Base-by-base conservation (phyloP, 768 basidiomycete genomes). In the Botryobasidium botryosum region DNA sequence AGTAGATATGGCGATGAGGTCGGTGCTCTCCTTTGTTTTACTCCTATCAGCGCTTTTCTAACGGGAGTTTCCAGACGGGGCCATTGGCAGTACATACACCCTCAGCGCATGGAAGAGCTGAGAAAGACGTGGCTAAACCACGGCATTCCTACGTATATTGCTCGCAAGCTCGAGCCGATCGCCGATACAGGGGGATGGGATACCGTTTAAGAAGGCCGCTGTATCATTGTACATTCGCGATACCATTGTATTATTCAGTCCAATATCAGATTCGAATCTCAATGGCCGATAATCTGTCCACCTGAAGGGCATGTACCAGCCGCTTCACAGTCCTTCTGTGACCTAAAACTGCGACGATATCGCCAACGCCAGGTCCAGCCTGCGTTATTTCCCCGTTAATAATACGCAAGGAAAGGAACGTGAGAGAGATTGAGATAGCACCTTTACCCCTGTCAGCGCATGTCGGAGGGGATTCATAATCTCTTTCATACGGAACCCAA, bases 121-220 rank as follows among this genome's bases (percentile, higher is more conserved):
- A 73, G 91, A 24, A 85, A 80, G 64, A 73, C 71, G 0, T 99
- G 94, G 94, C 67, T 97, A 24, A 74, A 71, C 43, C 88, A 96
- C 48, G 77, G 79, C 8, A 80, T 97, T 36, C 87, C 92, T 2
- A 91, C 84, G 2, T 66, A 84, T 29, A 80, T 92, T 20, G 86
- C 94, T 3, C 69, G 94, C 41, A 85, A 84, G 58, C 56, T 96
- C 47, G 92, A 97, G 58, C 72, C 82, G 51, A 75, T 75, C 12
- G 69, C 86, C 13, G 91, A 94, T 57, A 77, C 71, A 25, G 87
- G 91, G n/a, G 90, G 90, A 18, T 96, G 90, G 91, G 83, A 85
- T 55, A 81, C 79, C 47, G 60, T 92, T 40, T 91, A 59, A 59
- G 38, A 12, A 39, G 10, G 31, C 10, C 31, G 10, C 31, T 33